Evolutionary conservation across 2,329 filamentous ascomycete species (phyloP).

Genomic region (Aureobasidium leucospermi): DNA sequence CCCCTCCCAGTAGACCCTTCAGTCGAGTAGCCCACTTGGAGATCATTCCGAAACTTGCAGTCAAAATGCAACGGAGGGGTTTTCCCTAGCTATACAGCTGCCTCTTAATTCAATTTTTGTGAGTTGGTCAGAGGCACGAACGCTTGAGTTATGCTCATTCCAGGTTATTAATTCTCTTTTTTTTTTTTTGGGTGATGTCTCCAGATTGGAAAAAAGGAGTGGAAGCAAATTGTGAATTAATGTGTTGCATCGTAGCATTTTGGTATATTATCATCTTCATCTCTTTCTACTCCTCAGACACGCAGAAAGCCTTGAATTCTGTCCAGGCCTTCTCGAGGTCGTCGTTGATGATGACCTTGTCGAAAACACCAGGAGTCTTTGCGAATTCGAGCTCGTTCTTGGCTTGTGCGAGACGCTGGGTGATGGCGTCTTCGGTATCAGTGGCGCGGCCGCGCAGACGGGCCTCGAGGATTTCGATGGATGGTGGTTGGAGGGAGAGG

Average conservation of each 20-base stretch:
- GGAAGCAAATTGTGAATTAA: background rate
- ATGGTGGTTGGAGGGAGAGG: conserved; percentile 78
- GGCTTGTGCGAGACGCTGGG: conserved; percentile 64
- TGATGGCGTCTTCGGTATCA: conserved; percentile 66
- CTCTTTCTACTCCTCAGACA: conserved; percentile 19
- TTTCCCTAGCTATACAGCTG: no score
- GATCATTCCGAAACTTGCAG: no score
- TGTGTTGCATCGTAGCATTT: background rate
- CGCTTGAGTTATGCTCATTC: no score
- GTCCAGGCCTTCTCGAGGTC: conserved; percentile 51
- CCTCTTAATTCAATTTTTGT: no score
- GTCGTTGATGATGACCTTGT: conserved; percentile 60
- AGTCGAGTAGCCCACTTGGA: no score
- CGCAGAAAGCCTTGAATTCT: conserved; percentile 36
- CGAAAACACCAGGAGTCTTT: conserved; percentile 58
- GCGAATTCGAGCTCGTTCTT: conserved; percentile 67
- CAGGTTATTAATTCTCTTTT: no score
- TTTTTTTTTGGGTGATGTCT: no score
- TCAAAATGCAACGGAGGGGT: no score
- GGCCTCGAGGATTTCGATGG: conserved; percentile 63
- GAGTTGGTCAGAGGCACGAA: no score
- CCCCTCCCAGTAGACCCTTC: no score
- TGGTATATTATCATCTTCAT: background rate
- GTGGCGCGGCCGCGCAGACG: conserved; percentile 68
- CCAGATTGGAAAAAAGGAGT: no score